These are phyloP conservation scores for Termitomyces sp. DNA, from an alignment of 1,284 basidiomycete species.

Conservation along the genomic window DNA sequence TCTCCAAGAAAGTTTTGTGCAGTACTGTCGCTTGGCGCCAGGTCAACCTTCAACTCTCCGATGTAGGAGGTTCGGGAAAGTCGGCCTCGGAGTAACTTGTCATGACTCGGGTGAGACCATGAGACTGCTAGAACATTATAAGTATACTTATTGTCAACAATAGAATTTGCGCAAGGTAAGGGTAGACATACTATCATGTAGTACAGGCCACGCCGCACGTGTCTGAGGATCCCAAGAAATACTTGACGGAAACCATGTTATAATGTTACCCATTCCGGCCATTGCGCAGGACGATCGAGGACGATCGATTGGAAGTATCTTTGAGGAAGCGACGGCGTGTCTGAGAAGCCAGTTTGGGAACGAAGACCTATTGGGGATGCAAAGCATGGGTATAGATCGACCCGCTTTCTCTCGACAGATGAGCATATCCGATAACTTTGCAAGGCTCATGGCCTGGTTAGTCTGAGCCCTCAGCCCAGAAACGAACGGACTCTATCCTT, in stretches of 20 bases:
- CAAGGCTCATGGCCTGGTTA: background rate
- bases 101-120: background rate
- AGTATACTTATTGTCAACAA: no score
- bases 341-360: background rate
- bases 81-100: no score
- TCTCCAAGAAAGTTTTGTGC: no score
- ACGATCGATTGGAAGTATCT: background rate
- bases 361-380: slow-evolving; percentile 1
- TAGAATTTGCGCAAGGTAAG: no score
- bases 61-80: no score
- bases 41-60: no score
- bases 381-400: background rate
- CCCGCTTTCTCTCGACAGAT: background rate
- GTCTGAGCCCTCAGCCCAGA: background rate
- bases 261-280: background rate
- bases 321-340: background rate
- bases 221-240: background rate
- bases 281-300: background rate
- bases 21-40: no score
- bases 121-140: background rate
- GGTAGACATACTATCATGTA: background rate
- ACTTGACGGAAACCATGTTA: background rate
- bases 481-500: background rate
- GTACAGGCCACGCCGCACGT: background rate
- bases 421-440: background rate